Evolutionary conservation across 192 early-diverging fungal species (phyloP).

Genomic region (Obelidium mucronatum): DNA sequence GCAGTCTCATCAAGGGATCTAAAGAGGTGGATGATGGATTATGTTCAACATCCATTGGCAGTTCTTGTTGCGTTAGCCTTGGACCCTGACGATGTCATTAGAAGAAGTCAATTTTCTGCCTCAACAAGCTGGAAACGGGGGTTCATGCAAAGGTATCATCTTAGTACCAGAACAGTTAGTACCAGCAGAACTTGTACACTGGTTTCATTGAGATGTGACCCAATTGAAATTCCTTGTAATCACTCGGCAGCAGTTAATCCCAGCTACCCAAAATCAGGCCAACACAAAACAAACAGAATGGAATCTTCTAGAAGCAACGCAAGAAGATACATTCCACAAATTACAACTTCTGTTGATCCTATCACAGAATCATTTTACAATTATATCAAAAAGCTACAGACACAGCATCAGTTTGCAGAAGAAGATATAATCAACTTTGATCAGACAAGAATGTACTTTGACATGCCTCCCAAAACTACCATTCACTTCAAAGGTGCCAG

Average conservation of each 20-base stretch:
- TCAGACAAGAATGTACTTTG: slow-evolving; percentile 42
- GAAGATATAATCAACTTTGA: slow-evolving; percentile 2
- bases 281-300: background rate
- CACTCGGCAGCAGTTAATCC: background rate
- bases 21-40: background rate
- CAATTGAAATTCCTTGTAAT: background rate
- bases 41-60: background rate
- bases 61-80: background rate
- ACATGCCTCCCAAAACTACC: slow-evolving; percentile 28
- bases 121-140: background rate
- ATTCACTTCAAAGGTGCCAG: slow-evolving; percentile 22
- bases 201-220: background rate
- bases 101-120: background rate
- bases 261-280: too few relatives aligned
- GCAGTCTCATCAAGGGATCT: background rate
- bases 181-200: background rate
- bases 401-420: slow-evolving; percentile 23
- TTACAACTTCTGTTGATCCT: too few relatives aligned
- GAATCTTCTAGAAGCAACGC: background rate
- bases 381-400: slow-evolving; percentile 1
- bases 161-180: background rate
- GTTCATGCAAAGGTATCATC: background rate
- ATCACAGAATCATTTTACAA: background rate
- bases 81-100: background rate
- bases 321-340: background rate